Conservation (phyloP, 2,329 filamentous ascomycete species). For the Leptoxyphium fumago region DNA sequence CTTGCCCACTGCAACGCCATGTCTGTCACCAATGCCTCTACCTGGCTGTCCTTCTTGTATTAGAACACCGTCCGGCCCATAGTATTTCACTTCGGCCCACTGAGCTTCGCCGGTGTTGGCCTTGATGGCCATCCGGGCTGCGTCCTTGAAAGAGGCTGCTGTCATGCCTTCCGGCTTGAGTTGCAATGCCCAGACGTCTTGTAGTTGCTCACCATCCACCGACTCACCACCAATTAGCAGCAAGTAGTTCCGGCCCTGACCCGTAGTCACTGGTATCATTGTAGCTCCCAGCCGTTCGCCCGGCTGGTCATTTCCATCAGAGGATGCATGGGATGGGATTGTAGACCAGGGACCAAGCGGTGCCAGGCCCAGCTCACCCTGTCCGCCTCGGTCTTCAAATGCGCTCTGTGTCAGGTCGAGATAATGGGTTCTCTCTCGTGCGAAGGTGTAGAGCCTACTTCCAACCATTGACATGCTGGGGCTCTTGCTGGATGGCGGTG, state of each 20-base stretch:
- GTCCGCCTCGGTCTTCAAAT: constrained; percentile 4
- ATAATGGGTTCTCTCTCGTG: constrained; percentile 6
- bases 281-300: constrained; percentile 28
- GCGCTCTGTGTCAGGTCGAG: constrained; percentile 7
- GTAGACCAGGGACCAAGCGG: constrained; percentile 26
- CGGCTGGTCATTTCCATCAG: constrained; percentile 25
- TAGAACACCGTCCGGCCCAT: constrained; percentile 25
- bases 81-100: constrained; percentile 38
- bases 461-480: constrained; percentile 30
- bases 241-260: constrained; percentile 38
- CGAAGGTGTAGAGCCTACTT: constrained; percentile 23
- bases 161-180: constrained; percentile 32
- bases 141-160: constrained; percentile 37
- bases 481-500: constrained; percentile 16
- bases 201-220: constrained; percentile 7
- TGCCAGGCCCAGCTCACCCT: constrained; percentile 6
- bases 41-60: constrained; percentile 21
- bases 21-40: constrained; percentile 25
- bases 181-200: constrained; percentile 40
- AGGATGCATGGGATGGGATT: constrained; percentile 21
- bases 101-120: constrained; percentile 32
- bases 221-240: constrained; percentile 35
- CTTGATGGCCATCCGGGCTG: constrained; percentile 30
- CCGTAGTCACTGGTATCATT: constrained; percentile 34
- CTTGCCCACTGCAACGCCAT: constrained; percentile 23